phyloP scores from a whole-genome alignment of 768 basidiomycete species.

The Guyanaporus albipodus region DNA sequence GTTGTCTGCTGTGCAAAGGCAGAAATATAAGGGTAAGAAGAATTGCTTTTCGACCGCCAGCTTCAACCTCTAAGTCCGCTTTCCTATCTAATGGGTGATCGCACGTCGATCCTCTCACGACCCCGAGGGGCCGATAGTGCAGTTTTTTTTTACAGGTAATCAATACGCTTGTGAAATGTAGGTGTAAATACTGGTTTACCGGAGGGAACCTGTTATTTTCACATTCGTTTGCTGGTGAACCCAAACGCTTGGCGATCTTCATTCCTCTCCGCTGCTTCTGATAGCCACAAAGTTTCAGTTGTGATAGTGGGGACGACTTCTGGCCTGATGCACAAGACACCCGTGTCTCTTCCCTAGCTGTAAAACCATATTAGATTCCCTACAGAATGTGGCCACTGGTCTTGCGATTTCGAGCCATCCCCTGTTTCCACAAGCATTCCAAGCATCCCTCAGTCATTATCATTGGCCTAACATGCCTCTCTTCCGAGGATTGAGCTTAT shows the following conservation, averaged over 20 bases:
- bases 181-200: too few relatives aligned
- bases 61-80: too few relatives aligned
- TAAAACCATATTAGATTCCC: neutral
- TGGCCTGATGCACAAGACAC: neutral
- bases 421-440: neutral
- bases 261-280: neutral
- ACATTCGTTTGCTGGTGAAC: too few relatives aligned
- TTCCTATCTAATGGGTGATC: constrained; percentile 1
- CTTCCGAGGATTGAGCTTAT: neutral
- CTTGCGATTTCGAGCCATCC: neutral
- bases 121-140: neutral
- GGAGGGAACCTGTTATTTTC: too few relatives aligned
- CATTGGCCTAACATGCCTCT: neutral
- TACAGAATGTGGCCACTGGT: neutral
- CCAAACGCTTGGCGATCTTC: neutral
- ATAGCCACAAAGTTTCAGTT: too few relatives aligned
- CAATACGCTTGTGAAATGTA: constrained; percentile 4
- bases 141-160: neutral
- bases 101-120: too few relatives aligned
- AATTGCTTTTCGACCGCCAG: too few relatives aligned
- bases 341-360: neutral
- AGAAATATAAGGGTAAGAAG: too few relatives aligned
- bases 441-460: neutral
- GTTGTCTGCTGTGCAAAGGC: neutral
- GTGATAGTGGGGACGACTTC: neutral